Percentiles rank a stretch among this genome's conserved stretches.
phyloP scores from a whole-genome alignment of 495 filamentous ascomycete genomes.

The Bacidia rubella region DNA sequence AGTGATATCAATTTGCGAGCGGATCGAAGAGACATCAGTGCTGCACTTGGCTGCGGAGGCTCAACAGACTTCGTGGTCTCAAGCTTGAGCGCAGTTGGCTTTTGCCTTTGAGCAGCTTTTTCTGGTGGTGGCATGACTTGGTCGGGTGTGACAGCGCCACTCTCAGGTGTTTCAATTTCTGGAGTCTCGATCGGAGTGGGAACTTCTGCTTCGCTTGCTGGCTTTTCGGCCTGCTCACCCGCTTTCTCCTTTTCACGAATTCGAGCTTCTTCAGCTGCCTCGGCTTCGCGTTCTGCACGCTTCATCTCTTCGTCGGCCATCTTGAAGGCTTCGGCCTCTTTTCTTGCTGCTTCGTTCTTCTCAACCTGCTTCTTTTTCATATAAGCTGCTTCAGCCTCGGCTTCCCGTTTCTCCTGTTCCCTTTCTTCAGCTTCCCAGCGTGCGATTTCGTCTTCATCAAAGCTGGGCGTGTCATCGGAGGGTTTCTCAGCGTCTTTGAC shows the following conservation, averaged over 20 bases:
- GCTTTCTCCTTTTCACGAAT: constrained; percentile 31
- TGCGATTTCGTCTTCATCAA: constrained; percentile 35
- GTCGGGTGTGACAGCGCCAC: constrained; percentile 41
- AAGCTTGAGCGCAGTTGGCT: constrained; percentile 72
- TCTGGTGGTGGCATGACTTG: constrained; percentile 36
- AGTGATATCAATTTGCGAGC: constrained; percentile 71
- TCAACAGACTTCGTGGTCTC: constrained; percentile 72
- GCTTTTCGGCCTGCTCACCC: constrained; percentile 30
- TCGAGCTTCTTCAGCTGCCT: constrained; percentile 40
- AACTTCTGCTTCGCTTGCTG: constrained; percentile 37
- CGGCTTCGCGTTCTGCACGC: constrained; percentile 43
- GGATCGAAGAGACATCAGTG: constrained; percentile 77
- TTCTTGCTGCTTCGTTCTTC: constrained; percentile 48
- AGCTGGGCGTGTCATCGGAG: constrained; percentile 21
- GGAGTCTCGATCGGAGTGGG: constrained; percentile 37
- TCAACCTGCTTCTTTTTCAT: constrained; percentile 45
- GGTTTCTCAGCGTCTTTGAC: constrained; percentile 21
- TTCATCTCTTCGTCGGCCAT: constrained; percentile 42
- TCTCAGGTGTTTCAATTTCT: constrained; percentile 32
- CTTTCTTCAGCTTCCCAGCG: constrained; percentile 37
- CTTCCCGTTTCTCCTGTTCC: constrained; percentile 45
- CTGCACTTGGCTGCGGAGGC: constrained; percentile 78
- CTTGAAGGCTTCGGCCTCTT: constrained; percentile 38
- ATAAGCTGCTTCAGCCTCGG: constrained; percentile 45
- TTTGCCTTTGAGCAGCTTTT: constrained; percentile 40